phyloP scores from a whole-genome alignment of 106 monocot genomes.

The Platanthera zijinensis region DNA sequence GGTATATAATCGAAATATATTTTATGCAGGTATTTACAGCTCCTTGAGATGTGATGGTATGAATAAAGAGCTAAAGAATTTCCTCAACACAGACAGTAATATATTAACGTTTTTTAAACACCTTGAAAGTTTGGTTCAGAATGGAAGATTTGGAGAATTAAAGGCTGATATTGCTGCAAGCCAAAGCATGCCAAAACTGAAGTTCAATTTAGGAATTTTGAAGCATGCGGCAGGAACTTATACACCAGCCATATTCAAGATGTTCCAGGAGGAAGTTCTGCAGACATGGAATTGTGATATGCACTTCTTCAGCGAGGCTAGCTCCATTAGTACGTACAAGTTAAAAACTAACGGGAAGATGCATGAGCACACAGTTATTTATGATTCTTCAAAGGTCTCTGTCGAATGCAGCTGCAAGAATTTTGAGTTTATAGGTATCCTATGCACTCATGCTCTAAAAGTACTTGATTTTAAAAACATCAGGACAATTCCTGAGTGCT shows the following conservation, averaged over 20 bases:
- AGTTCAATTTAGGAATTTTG: neutral
- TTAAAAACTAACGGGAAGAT: slow-evolving; percentile 4
- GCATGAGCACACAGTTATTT: slow-evolving; percentile 6
- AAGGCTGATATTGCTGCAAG: slow-evolving; percentile 1
- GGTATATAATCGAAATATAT: slow-evolving; percentile 7
- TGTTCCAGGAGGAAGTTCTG: slow-evolving; percentile 16
- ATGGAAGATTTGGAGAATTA: slow-evolving; percentile 8
- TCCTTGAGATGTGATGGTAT: slow-evolving; percentile 4
- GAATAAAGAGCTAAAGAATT: slow-evolving; percentile 9
- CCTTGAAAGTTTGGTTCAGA: slow-evolving; percentile 4
- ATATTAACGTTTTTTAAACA: slow-evolving; percentile 5
- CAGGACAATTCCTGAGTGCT: slow-evolving; percentile 5
- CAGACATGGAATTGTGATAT: slow-evolving; percentile 11
- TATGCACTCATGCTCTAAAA: slow-evolving; percentile 16
- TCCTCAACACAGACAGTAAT: neutral
- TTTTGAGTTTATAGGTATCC: slow-evolving; percentile 13
- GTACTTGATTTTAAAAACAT: slow-evolving; percentile 9
- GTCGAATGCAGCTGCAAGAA: slow-evolving; percentile 15
- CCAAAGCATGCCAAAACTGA: slow-evolving; percentile 1
- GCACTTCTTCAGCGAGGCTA: neutral
- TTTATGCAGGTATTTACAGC: slow-evolving; percentile 8
- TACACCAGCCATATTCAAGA: slow-evolving; percentile 9
- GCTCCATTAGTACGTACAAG: slow-evolving; percentile 5
- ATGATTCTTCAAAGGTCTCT: slow-evolving; percentile 5
- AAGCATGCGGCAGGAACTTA: slow-evolving; percentile 10